These are phyloP conservation scores for Euphorbia celastroides DNA, from an alignment of 441 rosid genomes.

Conservation along the genomic window DNA sequence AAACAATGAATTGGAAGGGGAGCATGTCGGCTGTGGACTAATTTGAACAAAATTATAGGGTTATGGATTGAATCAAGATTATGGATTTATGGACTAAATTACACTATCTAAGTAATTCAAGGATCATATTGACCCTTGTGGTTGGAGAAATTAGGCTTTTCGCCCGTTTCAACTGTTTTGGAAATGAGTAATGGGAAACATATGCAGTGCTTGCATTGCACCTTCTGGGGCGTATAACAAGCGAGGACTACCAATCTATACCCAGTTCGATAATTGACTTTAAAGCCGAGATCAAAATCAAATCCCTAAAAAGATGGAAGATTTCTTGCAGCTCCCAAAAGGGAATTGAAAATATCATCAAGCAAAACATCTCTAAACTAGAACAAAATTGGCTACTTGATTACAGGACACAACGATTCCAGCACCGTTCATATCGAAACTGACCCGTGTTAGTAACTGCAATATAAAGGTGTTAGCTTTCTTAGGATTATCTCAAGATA, in stretches of 20 bases:
- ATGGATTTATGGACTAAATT: too few species aligned
- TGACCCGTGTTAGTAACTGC: not conserved
- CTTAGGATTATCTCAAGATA: not conserved
- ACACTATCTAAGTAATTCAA: not conserved
- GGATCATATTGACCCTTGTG: not conserved
- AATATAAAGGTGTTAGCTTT: not conserved
- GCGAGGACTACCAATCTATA: not conserved
- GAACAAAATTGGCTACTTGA: not conserved
- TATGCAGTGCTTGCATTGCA: slow-evolving; percentile 1
- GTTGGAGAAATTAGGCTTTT: slow-evolving; percentile 3
- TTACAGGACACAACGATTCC: not conserved
- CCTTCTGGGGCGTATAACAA: not conserved
- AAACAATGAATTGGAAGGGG: too few species aligned
- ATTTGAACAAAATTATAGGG: too few species aligned
- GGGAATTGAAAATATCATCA: not conserved
- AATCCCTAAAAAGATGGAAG: not conserved
- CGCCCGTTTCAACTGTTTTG: not conserved
- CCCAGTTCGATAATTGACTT: not conserved
- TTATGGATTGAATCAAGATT: too few species aligned
- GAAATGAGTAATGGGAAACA: slow-evolving; percentile 6
- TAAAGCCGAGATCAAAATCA: not conserved
- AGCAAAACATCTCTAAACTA: not conserved
- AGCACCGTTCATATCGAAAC: not conserved
- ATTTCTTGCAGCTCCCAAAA: not conserved
- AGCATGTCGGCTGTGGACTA: too few species aligned